A percentile compares a stretch with the other conserved stretches of the same genome.
These are phyloP conservation scores for Fusarium setosum DNA, from an alignment of 2,329 filamentous ascomycete species.

Conservation along the genomic window DNA sequence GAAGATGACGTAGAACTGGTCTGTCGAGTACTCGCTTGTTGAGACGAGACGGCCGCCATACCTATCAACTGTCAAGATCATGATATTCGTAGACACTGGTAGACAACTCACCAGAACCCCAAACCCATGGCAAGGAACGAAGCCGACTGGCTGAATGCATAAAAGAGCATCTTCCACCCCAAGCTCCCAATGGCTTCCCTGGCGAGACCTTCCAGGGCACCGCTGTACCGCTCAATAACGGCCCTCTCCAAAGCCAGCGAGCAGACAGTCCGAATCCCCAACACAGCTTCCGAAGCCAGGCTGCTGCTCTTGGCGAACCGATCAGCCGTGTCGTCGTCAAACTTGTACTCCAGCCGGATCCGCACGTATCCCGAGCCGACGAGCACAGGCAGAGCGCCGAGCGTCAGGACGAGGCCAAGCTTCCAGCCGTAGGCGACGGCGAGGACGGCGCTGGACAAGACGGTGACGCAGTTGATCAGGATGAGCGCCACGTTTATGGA, in stretches of 20 bases:
- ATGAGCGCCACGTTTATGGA: constrained; percentile 61
- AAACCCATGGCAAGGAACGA: constrained; percentile 53
- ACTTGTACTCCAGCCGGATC: constrained; percentile 59
- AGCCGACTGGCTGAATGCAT: constrained; percentile 54
- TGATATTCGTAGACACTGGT: background rate
- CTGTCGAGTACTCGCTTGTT: constrained; percentile 57
- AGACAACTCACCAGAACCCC: constrained; percentile 50
- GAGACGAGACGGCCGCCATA: constrained; percentile 55
- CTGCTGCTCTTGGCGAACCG: constrained; percentile 60
- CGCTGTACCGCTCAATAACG: constrained; percentile 51
- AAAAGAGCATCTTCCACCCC: constrained; percentile 55
- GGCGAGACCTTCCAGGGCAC: constrained; percentile 46
- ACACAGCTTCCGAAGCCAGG: constrained; percentile 61
- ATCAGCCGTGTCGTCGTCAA: constrained; percentile 56
- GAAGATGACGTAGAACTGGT: constrained; percentile 63
- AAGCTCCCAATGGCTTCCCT: constrained; percentile 44
- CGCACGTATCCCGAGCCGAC: constrained; percentile 58
- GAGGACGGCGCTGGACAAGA: constrained; percentile 58
- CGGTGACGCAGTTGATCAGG: constrained; percentile 57
- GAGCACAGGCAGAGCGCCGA: constrained; percentile 59
- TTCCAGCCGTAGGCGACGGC: constrained; percentile 62
- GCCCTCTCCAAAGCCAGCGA: constrained; percentile 59
- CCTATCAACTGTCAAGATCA: constrained; percentile 31
- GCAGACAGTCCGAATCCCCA: constrained; percentile 61
- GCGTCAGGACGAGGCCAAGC: constrained; percentile 59